Base-by-base conservation (phyloP, 2,329 filamentous ascomycete species). In the Penicillium sp. region DNA sequence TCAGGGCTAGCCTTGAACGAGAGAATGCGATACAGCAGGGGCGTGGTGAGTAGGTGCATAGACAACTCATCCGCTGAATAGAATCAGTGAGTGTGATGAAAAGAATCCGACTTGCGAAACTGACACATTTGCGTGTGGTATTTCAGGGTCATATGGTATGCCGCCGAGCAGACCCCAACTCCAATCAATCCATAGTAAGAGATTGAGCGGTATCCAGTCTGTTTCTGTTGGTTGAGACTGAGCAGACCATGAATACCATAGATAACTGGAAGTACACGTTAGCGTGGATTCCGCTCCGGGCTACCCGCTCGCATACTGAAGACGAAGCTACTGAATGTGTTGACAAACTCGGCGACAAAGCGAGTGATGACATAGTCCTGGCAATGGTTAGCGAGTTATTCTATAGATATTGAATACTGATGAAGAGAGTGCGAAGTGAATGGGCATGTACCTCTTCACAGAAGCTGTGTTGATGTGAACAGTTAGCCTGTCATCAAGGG, bases 301-400 rank as follows among this genome's bases (percentile, higher is more conserved):
- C 6, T 10, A n/a, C n/a, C 27, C 6, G 22, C 25, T 3, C 3
- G 45, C 51, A n/a, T 35, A 58, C 57, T 47, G 29, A 62, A 70
- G 3, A 60, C 47, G 0, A 66, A 43, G 36, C 66, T 71, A 38
- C 66, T 69, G 2, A 69, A 43, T 0, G 66, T 69, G 41, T 71
- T 71, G 46, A 70, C 62, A 25, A 71, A 69, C 32, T 71, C 68
- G 4, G 65, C 68, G 13, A 70, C 52, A 20, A 66, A 70, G 13
- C 62, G 52, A 6, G 67, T 70, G 9, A 71, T 49, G 6, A 64
- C 56, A 53, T 71, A 71, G 40, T 61, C 56, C 56, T 59, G 32
- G 17, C 25, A 13, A 2, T 13, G 10, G n/a, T 7, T n/a, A 14
- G 28, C 22, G 29, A 31, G 10, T 16, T 6, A 27, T 11, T 11